Evolutionary conservation across 306 rosid species (phyloP), one percentile per base, ranked within the genome.

Genomic region (Cicer yamashitae): DNA sequence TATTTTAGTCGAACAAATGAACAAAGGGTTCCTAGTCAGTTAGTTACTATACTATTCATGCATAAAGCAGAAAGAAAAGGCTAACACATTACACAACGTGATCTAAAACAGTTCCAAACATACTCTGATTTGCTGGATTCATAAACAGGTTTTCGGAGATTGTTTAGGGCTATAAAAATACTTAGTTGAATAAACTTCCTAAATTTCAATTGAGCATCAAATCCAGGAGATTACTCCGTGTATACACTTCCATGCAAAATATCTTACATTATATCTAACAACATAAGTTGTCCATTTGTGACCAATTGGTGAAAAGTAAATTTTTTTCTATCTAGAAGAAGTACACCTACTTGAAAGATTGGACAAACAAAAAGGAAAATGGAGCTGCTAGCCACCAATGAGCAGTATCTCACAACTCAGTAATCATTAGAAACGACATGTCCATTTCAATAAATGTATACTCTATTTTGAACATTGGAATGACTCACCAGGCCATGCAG

Each of bases 401-500:
- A 59, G 77, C 18, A 59, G 37, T 34, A 82, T 76, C 56, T 15
- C 64, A 77, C 59, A 34, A 74, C 79, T 74, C 40, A 9, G 20
- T 40, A 70, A 51, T 73, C 52, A 61, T 57, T 37, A n/a, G 56
- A 37, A 20, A 60, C 7, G 59, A 40, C 38, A 25, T 50, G 30
- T 10, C 17, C 47, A 34, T 47, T 61, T 39, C 45, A 78, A 53
- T 18, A 10, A 6, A 51, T 59, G 54, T 12, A 57, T 57, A 13
- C 44, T 50, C 45, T 10, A 73, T 22, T 75, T 57, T 41, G 73
- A 61, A 48, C 25, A 71, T 48, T 14, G 63, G 46, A 79, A 82
- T 52, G 39, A 79, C 91, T 86, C 61, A 92, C 96, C 99, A 80
- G 97, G 97, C 97, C 99, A 94, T 3, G 96, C 85, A 74, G 96